Base-by-base conservation (phyloP, 495 filamentous ascomycete genomes). In the Durotheca rogersii region DNA sequence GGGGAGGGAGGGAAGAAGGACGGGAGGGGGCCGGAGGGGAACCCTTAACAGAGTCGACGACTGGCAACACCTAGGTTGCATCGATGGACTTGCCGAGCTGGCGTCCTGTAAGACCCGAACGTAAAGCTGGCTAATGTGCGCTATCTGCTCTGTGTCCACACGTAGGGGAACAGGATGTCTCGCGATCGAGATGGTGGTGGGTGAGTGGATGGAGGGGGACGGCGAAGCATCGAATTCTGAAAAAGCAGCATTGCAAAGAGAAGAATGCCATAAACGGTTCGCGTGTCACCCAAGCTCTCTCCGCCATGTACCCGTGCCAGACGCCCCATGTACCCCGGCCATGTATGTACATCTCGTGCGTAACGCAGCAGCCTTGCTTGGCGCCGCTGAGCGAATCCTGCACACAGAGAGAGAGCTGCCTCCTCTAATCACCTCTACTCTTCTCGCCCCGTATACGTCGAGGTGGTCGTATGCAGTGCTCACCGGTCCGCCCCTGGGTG, bases 131-230 rank as follows among this genome's bases (percentile, higher is more conserved):
- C 48, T 58, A 49, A 43, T 58, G 48, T 57, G 39, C 7, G 20
- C 47, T 52, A 48, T 49, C 37, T 47, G 29, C 34, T 47, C 35
- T 51, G 49, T 56, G 53, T 46, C 54, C 32, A 41, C 11, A 36
- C 14, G 33, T 27, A 46, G 41, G 34, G 39, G 27, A 41, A 53
- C 59, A 33, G 20, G 52, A 54, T 57, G 23, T 42, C 17, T 40
- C 33, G 32, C 45, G 56, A 63, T 66, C 62, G 45, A 51, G 62
- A 62, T 60, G 51, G 32, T 46, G 51, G 42, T 47, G 61, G 30
- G 44, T 50, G 43, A n/a, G n/a, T n/a, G n/a, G n/a, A n/a, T n/a
- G n/a, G n/a, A n/a, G n/a, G n/a, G 43, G 23, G 30, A 42, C 38
- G n/a, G 25, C 16, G 31, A 30, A 57, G 36, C 34, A 65, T 65